phyloP scores from a whole-genome alignment of 805 yeast species.

The Candida silvicultrix region DNA sequence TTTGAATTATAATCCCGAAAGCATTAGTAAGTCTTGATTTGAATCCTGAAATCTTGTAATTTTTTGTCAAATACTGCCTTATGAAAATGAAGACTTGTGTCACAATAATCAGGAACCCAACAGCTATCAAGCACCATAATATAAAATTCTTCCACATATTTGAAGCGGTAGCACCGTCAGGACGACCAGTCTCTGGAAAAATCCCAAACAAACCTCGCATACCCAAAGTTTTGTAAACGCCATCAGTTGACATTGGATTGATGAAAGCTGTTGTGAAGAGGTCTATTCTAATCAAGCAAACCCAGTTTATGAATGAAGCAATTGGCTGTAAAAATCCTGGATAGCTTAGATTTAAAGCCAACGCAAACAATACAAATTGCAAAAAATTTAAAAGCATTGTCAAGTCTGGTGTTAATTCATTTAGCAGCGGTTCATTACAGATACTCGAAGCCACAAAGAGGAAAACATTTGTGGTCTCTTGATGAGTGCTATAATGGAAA shows the following conservation, averaged over 20 bases:
- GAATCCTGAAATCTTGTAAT: neutral
- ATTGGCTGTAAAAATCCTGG: slow-evolving; percentile 62
- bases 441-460: slow-evolving; percentile 48
- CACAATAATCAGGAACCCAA: slow-evolving; percentile 1
- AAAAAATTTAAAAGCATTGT: slow-evolving; percentile 43
- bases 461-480: slow-evolving; percentile 50
- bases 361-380: slow-evolving; percentile 54
- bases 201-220: slow-evolving; percentile 4
- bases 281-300: slow-evolving; percentile 35
- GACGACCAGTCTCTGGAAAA: slow-evolving; percentile 19
- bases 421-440: slow-evolving; percentile 49
- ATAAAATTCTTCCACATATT: slow-evolving; percentile 40
- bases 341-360: slow-evolving; percentile 46
- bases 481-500: slow-evolving; percentile 44
- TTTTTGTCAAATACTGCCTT: neutral
- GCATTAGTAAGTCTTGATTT: neutral
- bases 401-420: slow-evolving; percentile 49
- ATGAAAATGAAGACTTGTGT: slow-evolving; percentile 1
- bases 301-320: slow-evolving; percentile 46
- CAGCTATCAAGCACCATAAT: slow-evolving; percentile 16
- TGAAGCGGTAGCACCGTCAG: slow-evolving; percentile 31
- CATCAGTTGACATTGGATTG: slow-evolving; percentile 20
- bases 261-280: slow-evolving; percentile 8
- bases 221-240: slow-evolving; percentile 33
- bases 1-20: slow-evolving; percentile 1